Evolutionary conservation across 768 basidiomycete species (phyloP).

Genomic region (Amanita fuliginea): DNA sequence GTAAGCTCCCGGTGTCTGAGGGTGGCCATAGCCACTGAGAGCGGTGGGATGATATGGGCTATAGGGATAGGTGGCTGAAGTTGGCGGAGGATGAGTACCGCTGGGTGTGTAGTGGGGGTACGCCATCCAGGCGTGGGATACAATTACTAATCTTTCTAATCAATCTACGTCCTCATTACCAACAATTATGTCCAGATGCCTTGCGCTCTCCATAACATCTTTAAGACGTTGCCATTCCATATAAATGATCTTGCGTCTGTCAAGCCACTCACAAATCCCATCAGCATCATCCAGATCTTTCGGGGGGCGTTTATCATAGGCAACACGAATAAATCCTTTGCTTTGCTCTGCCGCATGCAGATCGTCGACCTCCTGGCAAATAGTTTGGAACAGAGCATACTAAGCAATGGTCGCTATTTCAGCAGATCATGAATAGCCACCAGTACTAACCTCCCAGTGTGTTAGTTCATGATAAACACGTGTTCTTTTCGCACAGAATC

Average conservation of each 20-base stretch:
- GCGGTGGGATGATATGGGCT: constrained; percentile 43
- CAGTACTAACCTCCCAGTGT: constrained; percentile 69
- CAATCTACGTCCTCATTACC: constrained; percentile 26
- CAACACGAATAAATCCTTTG: constrained; percentile 44
- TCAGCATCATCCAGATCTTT: constrained; percentile 64
- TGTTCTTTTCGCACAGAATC: constrained; percentile 67
- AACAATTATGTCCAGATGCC: constrained; percentile 41
- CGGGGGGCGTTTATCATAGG: constrained; percentile 48
- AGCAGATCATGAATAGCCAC: neutral
- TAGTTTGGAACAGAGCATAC: constrained; percentile 53
- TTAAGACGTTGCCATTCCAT: constrained; percentile 63
- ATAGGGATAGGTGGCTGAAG: constrained; percentile 49
- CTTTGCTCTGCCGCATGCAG: constrained; percentile 28
- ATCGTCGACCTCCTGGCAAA: constrained; percentile 47
- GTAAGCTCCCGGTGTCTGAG: constrained; percentile 37
- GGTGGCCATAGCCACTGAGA: constrained; percentile 25
- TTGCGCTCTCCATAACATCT: constrained; percentile 65
- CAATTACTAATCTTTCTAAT: too few relatives aligned
- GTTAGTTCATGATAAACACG: constrained; percentile 58
- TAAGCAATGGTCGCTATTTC: constrained; percentile 15
- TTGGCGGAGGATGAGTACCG: constrained; percentile 34
- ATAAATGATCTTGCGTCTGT: constrained; percentile 54
- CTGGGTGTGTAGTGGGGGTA: constrained; percentile 18
- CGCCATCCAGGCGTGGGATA: constrained; percentile 8
- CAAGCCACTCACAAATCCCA: constrained; percentile 74